Base-by-base conservation (phyloP, 495 filamentous ascomycete genomes). In the Penicillium pulvis region DNA sequence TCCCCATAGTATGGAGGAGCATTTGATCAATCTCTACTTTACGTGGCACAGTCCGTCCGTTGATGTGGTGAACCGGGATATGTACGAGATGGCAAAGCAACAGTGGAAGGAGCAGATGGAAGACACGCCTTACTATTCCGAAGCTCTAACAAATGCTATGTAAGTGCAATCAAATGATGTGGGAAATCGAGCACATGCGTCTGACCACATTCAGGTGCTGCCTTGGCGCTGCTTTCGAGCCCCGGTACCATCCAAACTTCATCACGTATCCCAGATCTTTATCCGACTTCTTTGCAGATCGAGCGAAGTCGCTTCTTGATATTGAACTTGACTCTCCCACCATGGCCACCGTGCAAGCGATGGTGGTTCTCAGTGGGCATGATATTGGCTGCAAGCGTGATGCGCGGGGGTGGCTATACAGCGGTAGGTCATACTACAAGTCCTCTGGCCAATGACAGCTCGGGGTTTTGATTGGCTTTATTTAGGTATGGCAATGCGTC, bases 401-500 rank as follows among this genome's bases (percentile, higher is more conserved):
- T 57, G 62, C 75, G 11, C 57, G 73, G 16, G 75, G 75, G 2
- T 75, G 71, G 74, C 58, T 77, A 7, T 75, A 77, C 44, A 70
- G 68, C 44, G 74, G 74, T 71, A 65, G 60, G 58, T 41, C 14
- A 12, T n/a, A 33, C 14, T 43, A 10, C 8, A 0, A 2, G 16
- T 6, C 19, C 19, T 5, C 20, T 56, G 14, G 11, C 4, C 30
- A 12, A 19, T 31, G 17, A n/a, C n/a, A 6, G 4, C 7, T 41
- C 26, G 10, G 12, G 19, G 26, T 0, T 12, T 11, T 8, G 24
- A 23, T 23, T 31, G 20, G 2, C 16, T 36, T 0, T 23, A 23
- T n/a, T n/a, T 33, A 71, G 74, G 74, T 42, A 78, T 78, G 75
- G 68, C 73, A 0, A 71, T 75, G 64, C 64, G 75, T 44, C 63